Evolutionary conservation across 2,329 filamentous ascomycete genomes (phyloP), one percentile per base, ranked within the genome.

Genomic region (Mycosphaerella sp.): DNA sequence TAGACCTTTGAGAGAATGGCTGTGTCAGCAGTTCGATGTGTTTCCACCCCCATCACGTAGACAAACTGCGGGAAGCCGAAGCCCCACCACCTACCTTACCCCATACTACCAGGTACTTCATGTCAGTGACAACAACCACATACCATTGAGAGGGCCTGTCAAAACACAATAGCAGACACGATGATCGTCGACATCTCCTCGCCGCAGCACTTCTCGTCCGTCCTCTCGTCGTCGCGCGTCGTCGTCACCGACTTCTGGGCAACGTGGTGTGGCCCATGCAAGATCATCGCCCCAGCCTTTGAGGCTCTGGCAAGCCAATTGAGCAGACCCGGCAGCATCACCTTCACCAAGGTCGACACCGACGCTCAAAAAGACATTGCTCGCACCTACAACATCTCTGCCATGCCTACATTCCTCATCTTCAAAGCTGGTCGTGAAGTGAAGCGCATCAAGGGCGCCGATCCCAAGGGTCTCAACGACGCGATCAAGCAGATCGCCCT

Each of bases 221-320:
- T 93, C 57, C 78, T 95, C 58, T 80, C 80, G 58, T 82, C 80
- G 52, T 90, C 87, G 34, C 82, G 81, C 61, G 82, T 95, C 56
- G 88, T 97, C 41, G 85, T 97, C 51, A 84, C 86, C 66, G 88
- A 95, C 74, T 96, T 96, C 78, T 92, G 88, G 66, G 89, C 90
- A 66, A 85, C 89, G 67, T 93, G 87, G 85, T 95, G 87, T 68
- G 84, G 77, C 34, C 87, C 89, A 66, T 95, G 90, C 80, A 87
- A 89, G 65, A 78, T 82, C 60, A 90, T 97, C 62, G 87, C 86
- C 5, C 89, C 91, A 14, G 72, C 90, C 59, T 96, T 89, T 75
- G 87, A 93, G 66, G 76, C 84, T 68, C 80, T 96, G 46, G 84
- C 90, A 32, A 69, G 73, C 43, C 79, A 84, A 58, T 79, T 95